A percentile compares a stretch with the other conserved stretches of the same genome.
Evolutionary conservation across 306 rosid genomes (phyloP).

Genomic region (Ammopiptanthus mongolicus): DNA sequence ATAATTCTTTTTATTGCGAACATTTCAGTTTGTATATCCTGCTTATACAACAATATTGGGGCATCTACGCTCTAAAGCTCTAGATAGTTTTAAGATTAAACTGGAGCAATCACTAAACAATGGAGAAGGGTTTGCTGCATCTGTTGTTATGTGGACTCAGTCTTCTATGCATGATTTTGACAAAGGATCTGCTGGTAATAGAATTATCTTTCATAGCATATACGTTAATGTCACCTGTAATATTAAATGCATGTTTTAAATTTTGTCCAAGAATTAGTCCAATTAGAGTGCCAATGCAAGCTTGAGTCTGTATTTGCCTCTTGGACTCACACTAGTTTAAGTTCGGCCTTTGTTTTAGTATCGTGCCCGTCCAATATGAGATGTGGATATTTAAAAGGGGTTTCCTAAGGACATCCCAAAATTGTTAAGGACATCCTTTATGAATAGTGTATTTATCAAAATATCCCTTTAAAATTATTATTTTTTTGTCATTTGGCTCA

Average conservation of each 20-base stretch:
- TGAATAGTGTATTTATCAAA: no score
- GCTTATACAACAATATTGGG: slow-evolving; percentile 60
- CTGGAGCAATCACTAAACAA: slow-evolving; percentile 58
- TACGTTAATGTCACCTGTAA: not conserved
- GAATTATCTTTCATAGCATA: slow-evolving; percentile 2
- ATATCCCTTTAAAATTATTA: no score
- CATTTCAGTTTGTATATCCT: slow-evolving; percentile 66
- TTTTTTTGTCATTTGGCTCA: no score
- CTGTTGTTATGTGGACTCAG: slow-evolving; percentile 37
- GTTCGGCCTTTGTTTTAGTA: not conserved
- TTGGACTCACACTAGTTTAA: not conserved
- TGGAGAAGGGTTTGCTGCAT: slow-evolving; percentile 75
- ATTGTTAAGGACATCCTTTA: no score
- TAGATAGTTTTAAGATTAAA: slow-evolving; percentile 52
- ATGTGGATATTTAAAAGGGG: not conserved
- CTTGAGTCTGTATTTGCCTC: not conserved
- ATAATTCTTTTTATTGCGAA: slow-evolving; percentile 2
- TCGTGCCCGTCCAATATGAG: not conserved
- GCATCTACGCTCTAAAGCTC: slow-evolving; percentile 55
- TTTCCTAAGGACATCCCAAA: no score
- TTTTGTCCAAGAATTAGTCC: not conserved
- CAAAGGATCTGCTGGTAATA: slow-evolving; percentile 66
- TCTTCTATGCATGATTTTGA: slow-evolving; percentile 57
- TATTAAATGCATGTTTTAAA: not conserved
- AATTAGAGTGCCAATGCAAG: not conserved